Base-by-base conservation (phyloP, 345 rosid species). In the Tarenaya hassleriana region DNA sequence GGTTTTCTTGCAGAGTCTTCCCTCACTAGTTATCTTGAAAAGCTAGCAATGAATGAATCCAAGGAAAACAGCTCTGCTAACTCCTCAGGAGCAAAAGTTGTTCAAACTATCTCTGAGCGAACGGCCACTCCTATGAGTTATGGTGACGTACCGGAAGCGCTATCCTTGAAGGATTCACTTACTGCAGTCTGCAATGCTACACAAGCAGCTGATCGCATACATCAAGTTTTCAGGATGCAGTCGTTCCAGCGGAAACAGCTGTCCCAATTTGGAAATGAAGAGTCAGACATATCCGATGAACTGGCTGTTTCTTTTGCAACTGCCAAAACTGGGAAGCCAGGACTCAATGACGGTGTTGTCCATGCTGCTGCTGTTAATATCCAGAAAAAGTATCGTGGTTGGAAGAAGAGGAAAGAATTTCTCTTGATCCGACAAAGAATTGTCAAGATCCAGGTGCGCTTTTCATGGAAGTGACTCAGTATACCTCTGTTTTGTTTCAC, bases 1-100 rank as follows among this genome's bases (percentile, higher is more conserved):
- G 97, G 97, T 29, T 90, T 73, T 55, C 90, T 90, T 46, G 95
- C 94, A 4, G 97, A 90, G 75, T 79, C 88, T 19, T 63, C 80
- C 43, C 74, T 90, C 69, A 83, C 91, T 32, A 72, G 80, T 75
- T 71, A 75, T 63, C 81, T 90, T 48, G 62, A 60, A 42, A 58
- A 72, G 52, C 91, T 86, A 40, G 75, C 76, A 13, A 67, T 90
- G 75, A 75, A 69, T 46, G 88, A 83, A 50, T 8, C 77, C 15
- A 68, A 66, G 33, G 80, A 75, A 44, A 72, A 69, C 41, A 60
- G 62, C 50, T 16, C 62, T 20, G 11, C 46, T 5, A 77, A 72
- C 57, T 69, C 66, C 32, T 55, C 70, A 39, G 72, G 66, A 52
- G 43, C 50, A 42, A 71, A 69, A 52, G 86, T 77, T 61, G 79